Evolutionary conservation across 768 basidiomycete genomes (phyloP).

Genomic region (Leccinum sublutescens): DNA sequence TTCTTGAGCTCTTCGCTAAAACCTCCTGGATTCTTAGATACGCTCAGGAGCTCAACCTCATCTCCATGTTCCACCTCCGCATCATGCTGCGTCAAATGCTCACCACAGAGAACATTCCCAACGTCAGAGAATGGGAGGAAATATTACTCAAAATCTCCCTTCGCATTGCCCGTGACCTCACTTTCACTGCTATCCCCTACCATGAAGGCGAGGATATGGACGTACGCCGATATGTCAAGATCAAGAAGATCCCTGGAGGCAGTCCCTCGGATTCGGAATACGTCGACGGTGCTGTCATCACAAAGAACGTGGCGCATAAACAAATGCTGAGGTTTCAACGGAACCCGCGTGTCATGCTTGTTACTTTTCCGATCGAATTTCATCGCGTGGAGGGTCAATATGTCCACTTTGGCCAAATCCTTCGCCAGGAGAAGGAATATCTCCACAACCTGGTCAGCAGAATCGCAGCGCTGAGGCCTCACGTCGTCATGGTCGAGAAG

Average conservation of each 20-base stretch:
- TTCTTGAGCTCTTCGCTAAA: constrained; percentile 5
- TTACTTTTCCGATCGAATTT: constrained; percentile 94
- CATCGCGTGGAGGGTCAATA: constrained; percentile 91
- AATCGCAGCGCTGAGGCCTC: constrained; percentile 88
- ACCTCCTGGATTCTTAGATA: constrained; percentile 45
- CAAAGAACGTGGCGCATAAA: constrained; percentile 97
- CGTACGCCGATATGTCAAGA: constrained; percentile 91
- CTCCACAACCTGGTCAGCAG: constrained; percentile 83
- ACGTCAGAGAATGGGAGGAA: constrained; percentile 86
- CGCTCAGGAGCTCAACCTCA: constrained; percentile 78
- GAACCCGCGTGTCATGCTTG: constrained; percentile 93
- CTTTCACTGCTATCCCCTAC: constrained; percentile 67
- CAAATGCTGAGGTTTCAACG: constrained; percentile 80
- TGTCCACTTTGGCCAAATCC: constrained; percentile 86
- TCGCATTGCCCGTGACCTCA: constrained; percentile 80
- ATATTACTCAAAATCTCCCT: constrained; percentile 78
- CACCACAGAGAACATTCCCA: constrained; percentile 75
- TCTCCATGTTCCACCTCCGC: constrained; percentile 87
- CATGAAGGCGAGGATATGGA: constrained; percentile 93
- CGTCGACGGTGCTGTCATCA: constrained; percentile 94
- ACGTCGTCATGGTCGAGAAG: constrained; percentile 88
- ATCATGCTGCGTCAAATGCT: constrained; percentile 92
- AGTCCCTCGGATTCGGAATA: constrained; percentile 92
- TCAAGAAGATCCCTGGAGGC: constrained; percentile 97
- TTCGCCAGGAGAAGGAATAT: constrained; percentile 92